Base-by-base conservation (phyloP, 176 grass and related monocot species). In the Puya raimondii region DNA sequence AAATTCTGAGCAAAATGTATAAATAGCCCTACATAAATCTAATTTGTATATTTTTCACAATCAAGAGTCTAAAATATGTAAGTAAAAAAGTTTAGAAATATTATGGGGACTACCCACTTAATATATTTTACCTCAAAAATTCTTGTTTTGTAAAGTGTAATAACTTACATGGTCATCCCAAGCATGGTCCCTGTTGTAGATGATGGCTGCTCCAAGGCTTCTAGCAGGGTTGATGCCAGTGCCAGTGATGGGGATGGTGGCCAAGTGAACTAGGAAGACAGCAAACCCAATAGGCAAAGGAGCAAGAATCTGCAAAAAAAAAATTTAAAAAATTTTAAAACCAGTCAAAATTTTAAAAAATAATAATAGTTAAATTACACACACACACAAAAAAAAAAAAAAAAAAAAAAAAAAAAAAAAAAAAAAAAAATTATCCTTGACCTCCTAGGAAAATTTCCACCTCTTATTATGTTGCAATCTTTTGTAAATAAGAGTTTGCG, bases 171-270 rank as follows among this genome's bases (percentile, higher is more conserved):
- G 88, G 74, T 88, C 88, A 82, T 80, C 49, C 91, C 91, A 91
- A 52, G 85, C 78, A 33, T 88, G 83, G 20, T 50, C 67, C 64
- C 73, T 75, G 85, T 96, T 84, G 85, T 91, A 96, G 80, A 96
- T 69, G 57, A 96, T 91, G 5, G 85, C 91, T 11, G 91, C 91
- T 3, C 91, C 91, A 4, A 96, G 86, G 51, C 85, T 91, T 42
- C 91, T 75, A 0, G 91, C 91, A 0, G 91, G 91, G 64, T 96
- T 96, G 80, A 96, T 96, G 23, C 91, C 91, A 12, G 91, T 96
- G 17, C 91, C 88, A 12, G 91, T 96, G 80, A 96, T 91, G 69
- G 91, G 91, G 74, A 96, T 88, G 47, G 91, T 96, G 3, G 91
- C 91, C 14, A 96, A 84, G 80, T 96, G 91, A 23, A 96, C 91